Evolutionary conservation across 305 asterid genomes (phyloP).

Genomic region (Fraxinus platypoda): DNA sequence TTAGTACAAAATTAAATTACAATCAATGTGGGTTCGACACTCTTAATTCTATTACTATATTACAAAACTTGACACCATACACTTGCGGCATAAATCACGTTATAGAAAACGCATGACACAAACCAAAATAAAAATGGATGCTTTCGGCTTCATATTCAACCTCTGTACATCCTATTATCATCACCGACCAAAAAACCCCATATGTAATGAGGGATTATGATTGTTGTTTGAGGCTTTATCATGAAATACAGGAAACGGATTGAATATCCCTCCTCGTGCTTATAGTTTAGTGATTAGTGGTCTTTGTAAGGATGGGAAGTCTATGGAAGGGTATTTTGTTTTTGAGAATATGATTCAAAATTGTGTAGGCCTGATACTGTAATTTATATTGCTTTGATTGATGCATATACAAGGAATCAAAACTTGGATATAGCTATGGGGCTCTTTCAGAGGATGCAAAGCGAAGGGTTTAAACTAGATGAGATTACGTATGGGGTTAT

Average conservation of each 20-base stretch:
- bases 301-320: conserved; percentile 75
- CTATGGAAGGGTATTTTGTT: conserved; percentile 61
- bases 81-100: too few species aligned
- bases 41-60: too few species aligned
- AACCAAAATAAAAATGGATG: neutral
- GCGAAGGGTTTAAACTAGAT: conserved; percentile 67
- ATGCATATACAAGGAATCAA: conserved; percentile 58
- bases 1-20: too few species aligned
- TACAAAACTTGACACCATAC: too few species aligned
- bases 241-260: conserved; percentile 77
- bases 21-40: too few species aligned
- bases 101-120: too few species aligned
- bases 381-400: conserved; percentile 74
- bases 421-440: conserved; percentile 72
- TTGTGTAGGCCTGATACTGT: conserved; percentile 61
- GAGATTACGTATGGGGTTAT: conserved; percentile 77
- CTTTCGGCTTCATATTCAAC: neutral
- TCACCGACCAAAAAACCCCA: conserved; percentile 18
- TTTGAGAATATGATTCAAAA: conserved; percentile 58
- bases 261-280: conserved; percentile 68
- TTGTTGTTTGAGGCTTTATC: conserved; percentile 62
- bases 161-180: neutral
- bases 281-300: conserved; percentile 81
- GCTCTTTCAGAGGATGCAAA: conserved; percentile 63
- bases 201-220: conserved; percentile 24